Conservation (phyloP, 2,329 filamentous ascomycete species). For the Ophiostoma sp. region DNA sequence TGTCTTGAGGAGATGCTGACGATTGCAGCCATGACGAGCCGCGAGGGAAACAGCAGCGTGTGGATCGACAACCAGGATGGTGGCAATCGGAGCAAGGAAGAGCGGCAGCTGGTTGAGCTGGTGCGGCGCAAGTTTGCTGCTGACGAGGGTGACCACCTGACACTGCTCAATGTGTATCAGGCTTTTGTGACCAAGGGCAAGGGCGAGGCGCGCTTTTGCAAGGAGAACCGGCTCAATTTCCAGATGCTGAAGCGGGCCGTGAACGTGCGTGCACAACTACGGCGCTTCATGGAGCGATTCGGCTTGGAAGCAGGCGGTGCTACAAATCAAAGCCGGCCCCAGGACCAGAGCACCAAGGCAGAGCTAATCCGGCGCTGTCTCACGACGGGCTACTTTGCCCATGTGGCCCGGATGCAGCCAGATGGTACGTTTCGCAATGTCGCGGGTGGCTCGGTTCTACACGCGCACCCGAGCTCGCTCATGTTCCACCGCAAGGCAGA, state of each 20-base stretch:
- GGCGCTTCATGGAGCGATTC: conserved; percentile 80
- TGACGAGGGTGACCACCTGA: conserved; percentile 90
- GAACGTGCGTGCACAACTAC: conserved; percentile 79
- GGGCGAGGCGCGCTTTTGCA: conserved; percentile 81
- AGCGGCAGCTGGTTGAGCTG: conserved; percentile 68
- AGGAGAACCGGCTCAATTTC: conserved; percentile 80
- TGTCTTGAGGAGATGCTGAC: conserved; percentile 83
- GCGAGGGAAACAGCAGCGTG: conserved; percentile 71
- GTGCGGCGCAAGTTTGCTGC: conserved; percentile 77
- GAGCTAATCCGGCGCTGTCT: conserved; percentile 80
- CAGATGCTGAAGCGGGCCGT: conserved; percentile 76
- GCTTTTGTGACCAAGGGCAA: conserved; percentile 77
- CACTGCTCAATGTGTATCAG: conserved; percentile 87
- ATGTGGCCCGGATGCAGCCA: conserved; percentile 87
- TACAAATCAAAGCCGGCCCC: neutral
- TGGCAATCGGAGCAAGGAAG: conserved; percentile 30
- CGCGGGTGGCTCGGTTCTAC: conserved; percentile 68
- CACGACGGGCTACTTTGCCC: conserved; percentile 84
- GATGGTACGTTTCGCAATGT: conserved; percentile 87
- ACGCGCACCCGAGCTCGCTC: conserved; percentile 85
- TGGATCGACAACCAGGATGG: conserved; percentile 77
- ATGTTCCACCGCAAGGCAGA: conserved; percentile 97
- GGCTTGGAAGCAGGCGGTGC: conserved; percentile 60
- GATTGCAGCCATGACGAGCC: conserved; percentile 88
- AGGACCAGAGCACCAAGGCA: conserved; percentile 32